These are phyloP conservation scores for Ustilago nuda DNA, from an alignment of 1,284 basidiomycete genomes.

Conservation along the genomic window DNA sequence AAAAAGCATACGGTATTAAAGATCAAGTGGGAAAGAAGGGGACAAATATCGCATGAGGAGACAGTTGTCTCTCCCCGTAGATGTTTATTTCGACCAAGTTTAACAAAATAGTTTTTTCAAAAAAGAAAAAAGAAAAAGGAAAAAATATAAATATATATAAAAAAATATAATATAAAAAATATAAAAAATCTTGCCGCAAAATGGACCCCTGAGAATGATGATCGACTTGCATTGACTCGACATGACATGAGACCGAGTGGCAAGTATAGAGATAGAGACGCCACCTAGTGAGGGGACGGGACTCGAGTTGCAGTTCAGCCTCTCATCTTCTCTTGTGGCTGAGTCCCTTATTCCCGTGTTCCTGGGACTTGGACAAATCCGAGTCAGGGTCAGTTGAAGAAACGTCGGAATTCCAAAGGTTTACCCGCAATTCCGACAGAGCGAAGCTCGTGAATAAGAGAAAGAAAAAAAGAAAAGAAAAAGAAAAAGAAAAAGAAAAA, in stretches of 20 bases:
- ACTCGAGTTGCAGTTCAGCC: neutral
- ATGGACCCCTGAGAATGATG: neutral
- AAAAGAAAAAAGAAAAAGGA: neutral
- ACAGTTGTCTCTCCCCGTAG: neutral
- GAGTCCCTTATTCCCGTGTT: neutral
- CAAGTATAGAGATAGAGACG: neutral
- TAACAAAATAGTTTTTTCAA: neutral
- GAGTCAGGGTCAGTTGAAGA: conserved; percentile 9
- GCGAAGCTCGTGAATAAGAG: no score
- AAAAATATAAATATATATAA: no score
- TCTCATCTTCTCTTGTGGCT: neutral
- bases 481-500: neutral
- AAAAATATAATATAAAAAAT: no score
- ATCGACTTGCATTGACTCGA: conserved; percentile 1
- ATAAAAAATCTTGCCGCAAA: neutral
- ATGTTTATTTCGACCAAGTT: neutral
- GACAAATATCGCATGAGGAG: neutral
- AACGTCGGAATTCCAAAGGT: no score
- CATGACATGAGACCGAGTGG: conserved; percentile 8
- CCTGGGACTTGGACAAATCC: conserved; percentile 3
- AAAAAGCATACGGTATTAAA: neutral
- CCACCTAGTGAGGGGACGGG: neutral
- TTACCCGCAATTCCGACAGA: no score
- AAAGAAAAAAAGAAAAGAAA: neutral
- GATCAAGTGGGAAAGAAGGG: neutral